phyloP scores from a whole-genome alignment of 2,329 filamentous ascomycete genomes.

The Aureobasidium sp. region DNA sequence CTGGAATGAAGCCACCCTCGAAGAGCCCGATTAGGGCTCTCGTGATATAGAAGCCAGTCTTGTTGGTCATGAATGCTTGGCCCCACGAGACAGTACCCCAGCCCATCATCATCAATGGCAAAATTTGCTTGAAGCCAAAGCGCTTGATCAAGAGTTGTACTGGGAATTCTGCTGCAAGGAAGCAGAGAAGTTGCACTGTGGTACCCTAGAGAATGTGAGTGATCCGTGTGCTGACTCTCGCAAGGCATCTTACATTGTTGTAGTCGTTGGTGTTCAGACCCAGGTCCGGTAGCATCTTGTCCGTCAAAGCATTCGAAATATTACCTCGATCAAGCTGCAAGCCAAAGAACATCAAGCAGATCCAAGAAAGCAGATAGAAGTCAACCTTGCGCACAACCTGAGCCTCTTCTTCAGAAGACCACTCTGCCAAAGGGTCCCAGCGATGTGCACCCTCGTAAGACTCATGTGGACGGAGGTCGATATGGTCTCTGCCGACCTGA shows the following conservation, averaged over 20 bases:
- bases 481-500: conserved; percentile 12
- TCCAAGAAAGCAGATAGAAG: conserved; percentile 15
- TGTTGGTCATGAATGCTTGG: conserved; percentile 16
- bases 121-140: conserved; percentile 17
- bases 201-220: conserved; percentile 20
- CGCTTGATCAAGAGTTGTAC: conserved; percentile 19
- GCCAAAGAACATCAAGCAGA: conserved; percentile 19
- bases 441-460: conserved; percentile 9
- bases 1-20: conserved; percentile 19
- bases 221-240: not conserved
- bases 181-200: conserved; percentile 15
- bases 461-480: conserved; percentile 9
- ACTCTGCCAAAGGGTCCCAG: conserved; percentile 17
- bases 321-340: conserved; percentile 18
- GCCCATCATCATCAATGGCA: conserved; percentile 18
- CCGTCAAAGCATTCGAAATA: conserved; percentile 19
- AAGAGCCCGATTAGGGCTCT: conserved; percentile 17
- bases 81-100: conserved; percentile 16
- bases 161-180: conserved; percentile 17
- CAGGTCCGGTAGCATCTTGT: conserved; percentile 18
- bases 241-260: conserved; percentile 16
- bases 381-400: conserved; percentile 18
- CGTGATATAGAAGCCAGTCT: conserved; percentile 16
- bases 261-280: conserved; percentile 17
- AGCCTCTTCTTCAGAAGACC: conserved; percentile 17